Percentiles rank a stretch among this genome's conserved stretches.
Conservation (phyloP, 192 early-diverging fungal genomes). For the Coemansia sp. region DNA sequence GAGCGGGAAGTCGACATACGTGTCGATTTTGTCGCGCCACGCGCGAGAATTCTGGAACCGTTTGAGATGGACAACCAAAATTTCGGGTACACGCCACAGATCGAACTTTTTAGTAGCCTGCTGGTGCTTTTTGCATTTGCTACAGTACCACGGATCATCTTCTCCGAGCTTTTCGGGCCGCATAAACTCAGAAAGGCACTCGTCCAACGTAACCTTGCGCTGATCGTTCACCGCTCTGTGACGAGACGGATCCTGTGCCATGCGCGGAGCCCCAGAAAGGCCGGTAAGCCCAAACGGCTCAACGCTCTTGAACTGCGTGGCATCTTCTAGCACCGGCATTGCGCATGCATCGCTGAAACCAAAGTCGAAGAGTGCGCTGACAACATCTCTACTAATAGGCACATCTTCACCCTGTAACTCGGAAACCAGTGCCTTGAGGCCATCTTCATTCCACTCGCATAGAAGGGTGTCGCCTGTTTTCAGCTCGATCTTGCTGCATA, state of each 20-base stretch:
- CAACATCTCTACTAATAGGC: not conserved
- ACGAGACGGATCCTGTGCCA: constrained; percentile 2
- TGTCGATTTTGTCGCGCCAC: constrained; percentile 72
- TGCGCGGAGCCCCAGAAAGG: constrained; percentile 11
- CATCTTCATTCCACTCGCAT: constrained; percentile 43
- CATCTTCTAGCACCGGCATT: constrained; percentile 45
- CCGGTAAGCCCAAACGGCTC: constrained; percentile 6
- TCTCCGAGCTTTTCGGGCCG: constrained; percentile 72
- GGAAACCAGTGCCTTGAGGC: constrained; percentile 23
- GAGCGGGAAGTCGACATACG: constrained; percentile 69
- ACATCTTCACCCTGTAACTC: constrained; percentile 15
- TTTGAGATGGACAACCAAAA: constrained; percentile 80
- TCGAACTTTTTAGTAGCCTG: constrained; percentile 78
- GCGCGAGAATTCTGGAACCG: constrained; percentile 70
- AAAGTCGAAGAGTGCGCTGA: constrained; percentile 35
- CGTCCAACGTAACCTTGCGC: constrained; percentile 57
- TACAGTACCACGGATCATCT: constrained; percentile 79
- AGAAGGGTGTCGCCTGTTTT: constrained; percentile 47
- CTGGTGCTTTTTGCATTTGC: constrained; percentile 72
- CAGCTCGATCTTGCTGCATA: constrained; percentile 20
- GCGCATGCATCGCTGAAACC: constrained; percentile 24
- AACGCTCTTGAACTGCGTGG: constrained; percentile 22
- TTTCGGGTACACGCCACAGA: constrained; percentile 75
- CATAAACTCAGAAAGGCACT: constrained; percentile 74
- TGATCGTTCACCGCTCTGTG: not conserved